Evolutionary conservation across 2,329 filamentous ascomycete genomes (phyloP).

Genomic region (Sporothrix luriei): DNA sequence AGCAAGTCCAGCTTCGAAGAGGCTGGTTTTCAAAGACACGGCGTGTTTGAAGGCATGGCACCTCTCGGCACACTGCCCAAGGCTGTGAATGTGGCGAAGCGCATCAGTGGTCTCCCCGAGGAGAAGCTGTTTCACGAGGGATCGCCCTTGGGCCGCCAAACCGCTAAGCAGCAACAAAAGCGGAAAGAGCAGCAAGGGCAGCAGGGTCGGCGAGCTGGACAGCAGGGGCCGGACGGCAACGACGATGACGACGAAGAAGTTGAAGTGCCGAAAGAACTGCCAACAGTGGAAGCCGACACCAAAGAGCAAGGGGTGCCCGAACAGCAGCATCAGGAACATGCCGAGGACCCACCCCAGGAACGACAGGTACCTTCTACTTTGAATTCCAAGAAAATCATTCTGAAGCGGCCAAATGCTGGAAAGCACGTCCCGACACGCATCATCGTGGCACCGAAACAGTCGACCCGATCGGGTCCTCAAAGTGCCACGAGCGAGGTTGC

Average conservation of each 20-base stretch:
- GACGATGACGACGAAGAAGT: neutral
- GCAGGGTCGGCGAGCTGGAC: conserved; percentile 4
- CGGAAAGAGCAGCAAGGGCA: neutral
- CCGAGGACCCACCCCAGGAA: conserved; percentile 10
- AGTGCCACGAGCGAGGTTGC: conserved; percentile 33
- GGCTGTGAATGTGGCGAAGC: conserved; percentile 58
- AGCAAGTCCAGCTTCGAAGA: conserved; percentile 76
- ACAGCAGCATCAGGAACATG: conserved; percentile 1
- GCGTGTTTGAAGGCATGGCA: conserved; percentile 81
- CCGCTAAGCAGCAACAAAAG: conserved; percentile 26
- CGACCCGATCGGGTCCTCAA: conserved; percentile 39
- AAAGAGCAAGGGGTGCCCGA: neutral
- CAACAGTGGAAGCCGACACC: neutral
- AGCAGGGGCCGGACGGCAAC: neutral
- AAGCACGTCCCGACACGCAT: conserved; percentile 36
- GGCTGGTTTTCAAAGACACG: conserved; percentile 69
- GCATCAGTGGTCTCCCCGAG: conserved; percentile 32
- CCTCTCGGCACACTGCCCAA: conserved; percentile 74
- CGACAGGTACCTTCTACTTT: conserved; percentile 31
- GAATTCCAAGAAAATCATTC: conserved; percentile 50
- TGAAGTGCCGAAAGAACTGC: neutral
- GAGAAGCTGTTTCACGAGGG: conserved; percentile 31
- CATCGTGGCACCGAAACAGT: conserved; percentile 33
- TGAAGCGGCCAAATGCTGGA: conserved; percentile 46
- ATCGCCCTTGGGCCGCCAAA: conserved; percentile 7